Conservation (phyloP, 2,329 filamentous ascomycete genomes). For the Aspergillus fructus region DNA sequence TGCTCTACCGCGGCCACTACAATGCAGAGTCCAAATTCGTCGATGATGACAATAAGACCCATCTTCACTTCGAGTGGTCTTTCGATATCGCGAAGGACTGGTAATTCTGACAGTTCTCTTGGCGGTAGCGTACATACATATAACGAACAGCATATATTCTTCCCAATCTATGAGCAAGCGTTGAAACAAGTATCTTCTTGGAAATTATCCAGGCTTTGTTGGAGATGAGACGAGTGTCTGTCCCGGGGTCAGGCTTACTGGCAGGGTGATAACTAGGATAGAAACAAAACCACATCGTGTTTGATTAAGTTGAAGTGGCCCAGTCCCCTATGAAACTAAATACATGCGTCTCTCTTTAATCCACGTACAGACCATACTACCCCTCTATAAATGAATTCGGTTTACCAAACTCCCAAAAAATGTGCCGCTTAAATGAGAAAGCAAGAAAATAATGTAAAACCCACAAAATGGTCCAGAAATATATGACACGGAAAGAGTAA, state of each 20-base stretch:
- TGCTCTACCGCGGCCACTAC: slow-evolving; percentile 88
- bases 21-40: slow-evolving; percentile 85
- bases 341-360: slow-evolving; percentile 11
- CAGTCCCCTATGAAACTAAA: slow-evolving; percentile 9
- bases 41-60: slow-evolving; percentile 88
- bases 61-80: slow-evolving; percentile 91
- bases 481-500: slow-evolving; percentile 12
- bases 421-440: slow-evolving; percentile 15
- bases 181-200: slow-evolving; percentile 26
- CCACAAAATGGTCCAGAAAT: slow-evolving; percentile 13
- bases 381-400: slow-evolving; percentile 27
- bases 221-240: neutral
- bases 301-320: neutral
- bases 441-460: slow-evolving; percentile 15
- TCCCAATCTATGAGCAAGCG: slow-evolving; percentile 25
- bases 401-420: slow-evolving; percentile 30
- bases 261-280: neutral
- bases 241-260: neutral
- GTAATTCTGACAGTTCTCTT: slow-evolving; percentile 38
- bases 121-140: slow-evolving; percentile 12
- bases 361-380: slow-evolving; percentile 20
- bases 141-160: slow-evolving; percentile 25
- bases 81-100: slow-evolving; percentile 98
- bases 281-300: neutral
- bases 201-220: neutral